Evolutionary conservation across 371 early-diverging fungal genomes (phyloP), one percentile per base, ranked within the genome.

Genomic region (Parasitella parasitica): DNA sequence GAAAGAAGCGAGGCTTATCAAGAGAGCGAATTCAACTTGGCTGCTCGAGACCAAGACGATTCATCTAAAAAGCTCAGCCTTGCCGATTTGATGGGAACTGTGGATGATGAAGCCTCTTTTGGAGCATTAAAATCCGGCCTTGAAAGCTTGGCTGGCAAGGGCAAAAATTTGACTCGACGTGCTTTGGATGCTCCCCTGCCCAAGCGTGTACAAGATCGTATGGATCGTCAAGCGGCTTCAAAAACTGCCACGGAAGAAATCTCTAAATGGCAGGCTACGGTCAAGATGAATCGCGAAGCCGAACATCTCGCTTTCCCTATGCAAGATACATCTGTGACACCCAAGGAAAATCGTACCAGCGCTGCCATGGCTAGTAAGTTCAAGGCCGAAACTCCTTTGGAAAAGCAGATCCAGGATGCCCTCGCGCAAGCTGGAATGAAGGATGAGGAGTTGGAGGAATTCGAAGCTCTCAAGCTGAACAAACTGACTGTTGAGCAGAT

Each of bases 201-300:
- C 16, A 85, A 85, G 66, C 86, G 92, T 41, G 70, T 91, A 16
- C 91, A 94, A 75, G 94, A 95, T 54, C 87, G 89, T 35, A 66
- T 93, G 57, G 90, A 92, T 54, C 90, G 98, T 49, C 75, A 86
- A 60, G 97, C 86, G 3, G 98, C 97, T 9, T 92, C 91, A 56
- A 78, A 80, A 13, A 81, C 87, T 63, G 76, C 94, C 32, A 93
- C 87, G 32, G 90, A 93, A 68, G 89, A 90, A 20, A 76, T 98
- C 12, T 70, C 84, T 15, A 90, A 93, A 67, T 98, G 98, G 97
- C 80, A 88, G 57, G 79, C 88, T 12, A 77, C 91, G 4, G 90
- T 97, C 16, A 83, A 89, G 51, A 77, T 88, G 71, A 94, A 94
- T 75, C 87, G 96, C 37, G 82, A 86, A 63, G 93, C 94, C 4